These are phyloP conservation scores for Martiniozyma asiatica DNA, from an alignment of 1,139 yeast species.

Conservation along the genomic window DNA sequence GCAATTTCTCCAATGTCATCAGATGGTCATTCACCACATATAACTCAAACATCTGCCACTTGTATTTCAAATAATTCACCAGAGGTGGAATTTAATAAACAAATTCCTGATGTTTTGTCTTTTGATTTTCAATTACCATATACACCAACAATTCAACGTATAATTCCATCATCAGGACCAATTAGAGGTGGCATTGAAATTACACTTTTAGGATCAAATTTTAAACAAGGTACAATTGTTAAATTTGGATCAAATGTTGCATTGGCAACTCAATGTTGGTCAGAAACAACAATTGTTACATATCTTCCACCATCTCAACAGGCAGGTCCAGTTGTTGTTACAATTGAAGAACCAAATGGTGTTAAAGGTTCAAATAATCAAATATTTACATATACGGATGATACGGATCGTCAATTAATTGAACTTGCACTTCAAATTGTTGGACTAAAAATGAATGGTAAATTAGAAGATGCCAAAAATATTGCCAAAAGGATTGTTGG, in stretches of 20 bases:
- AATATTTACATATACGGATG: conserved; percentile 81
- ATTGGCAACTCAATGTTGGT: conserved; percentile 90
- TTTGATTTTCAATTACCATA: too few relatives aligned
- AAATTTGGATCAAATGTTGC: conserved; percentile 81
- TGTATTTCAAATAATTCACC: too few relatives aligned
- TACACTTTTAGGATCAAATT: conserved; percentile 76
- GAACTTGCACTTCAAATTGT: conserved; percentile 90
- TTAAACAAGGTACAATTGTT: conserved; percentile 70
- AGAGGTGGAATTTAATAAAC: too few relatives aligned
- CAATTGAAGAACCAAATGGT: conserved; percentile 35
- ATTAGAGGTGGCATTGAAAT: conserved; percentile 92
- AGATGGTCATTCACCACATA: conserved; percentile 21
- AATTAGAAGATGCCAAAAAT: conserved; percentile 81
- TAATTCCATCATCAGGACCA: conserved; percentile 92
- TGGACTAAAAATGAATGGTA: conserved; percentile 90
- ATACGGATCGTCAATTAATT: conserved; percentile 82
- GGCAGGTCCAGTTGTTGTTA: conserved; percentile 86
- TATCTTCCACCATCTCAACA: conserved; percentile 81
- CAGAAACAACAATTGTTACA: conserved; percentile 85
- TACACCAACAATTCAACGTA: conserved; percentile 77
- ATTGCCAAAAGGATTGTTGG: conserved; percentile 82
- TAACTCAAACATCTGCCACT: conserved; percentile 20
- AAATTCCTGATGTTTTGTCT: too few relatives aligned
- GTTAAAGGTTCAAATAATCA: conserved; percentile 14
- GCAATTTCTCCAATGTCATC: conserved; percentile 23